Evolutionary conservation across 2,329 filamentous ascomycete genomes (phyloP).

Genomic region (Penicillium sp.): DNA sequence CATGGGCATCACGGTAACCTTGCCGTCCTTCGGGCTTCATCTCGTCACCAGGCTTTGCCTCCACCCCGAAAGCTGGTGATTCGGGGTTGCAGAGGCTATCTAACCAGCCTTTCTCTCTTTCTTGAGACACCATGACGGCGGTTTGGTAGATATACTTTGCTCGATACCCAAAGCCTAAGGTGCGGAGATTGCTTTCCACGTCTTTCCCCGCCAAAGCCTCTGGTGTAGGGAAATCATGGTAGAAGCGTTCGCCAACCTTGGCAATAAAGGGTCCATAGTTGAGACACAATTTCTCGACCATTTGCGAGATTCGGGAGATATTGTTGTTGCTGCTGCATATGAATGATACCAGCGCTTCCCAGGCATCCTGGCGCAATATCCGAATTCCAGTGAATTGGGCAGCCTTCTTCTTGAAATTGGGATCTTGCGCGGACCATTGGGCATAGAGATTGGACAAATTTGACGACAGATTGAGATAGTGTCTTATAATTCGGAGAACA

Average conservation of each 20-base stretch:
- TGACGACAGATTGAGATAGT: slow-evolving; percentile 87
- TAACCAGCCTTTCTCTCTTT: slow-evolving; percentile 76
- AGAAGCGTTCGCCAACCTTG: slow-evolving; percentile 70
- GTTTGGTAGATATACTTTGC: slow-evolving; percentile 92
- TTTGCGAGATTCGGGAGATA: slow-evolving; percentile 90
- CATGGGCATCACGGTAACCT: slow-evolving; percentile 80
- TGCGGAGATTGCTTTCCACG: slow-evolving; percentile 81
- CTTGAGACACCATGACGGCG: slow-evolving; percentile 72
- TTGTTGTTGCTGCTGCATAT: slow-evolving; percentile 99
- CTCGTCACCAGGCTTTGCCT: slow-evolving; percentile 52
- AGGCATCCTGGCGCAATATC: slow-evolving; percentile 91
- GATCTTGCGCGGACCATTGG: slow-evolving; percentile 83
- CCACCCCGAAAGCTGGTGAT: slow-evolving; percentile 63
- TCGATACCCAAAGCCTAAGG: slow-evolving; percentile 90
- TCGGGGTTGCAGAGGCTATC: slow-evolving; percentile 78
- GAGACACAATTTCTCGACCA: slow-evolving; percentile 90
- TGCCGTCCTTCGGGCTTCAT: slow-evolving; percentile 60
- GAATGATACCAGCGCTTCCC: slow-evolving; percentile 92
- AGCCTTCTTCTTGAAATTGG: slow-evolving; percentile 87
- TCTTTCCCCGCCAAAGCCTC: slow-evolving; percentile 71
- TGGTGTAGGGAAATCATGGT: slow-evolving; percentile 87
- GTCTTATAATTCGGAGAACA: slow-evolving; percentile 73
- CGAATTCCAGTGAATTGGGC: slow-evolving; percentile 88
- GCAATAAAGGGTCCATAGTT: slow-evolving; percentile 83
- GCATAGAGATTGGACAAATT: slow-evolving; percentile 78